Evolutionary conservation across 2,329 filamentous ascomycete genomes (phyloP), one percentile per base, ranked within the genome.

Genomic region (Neonectria magnoliae): DNA sequence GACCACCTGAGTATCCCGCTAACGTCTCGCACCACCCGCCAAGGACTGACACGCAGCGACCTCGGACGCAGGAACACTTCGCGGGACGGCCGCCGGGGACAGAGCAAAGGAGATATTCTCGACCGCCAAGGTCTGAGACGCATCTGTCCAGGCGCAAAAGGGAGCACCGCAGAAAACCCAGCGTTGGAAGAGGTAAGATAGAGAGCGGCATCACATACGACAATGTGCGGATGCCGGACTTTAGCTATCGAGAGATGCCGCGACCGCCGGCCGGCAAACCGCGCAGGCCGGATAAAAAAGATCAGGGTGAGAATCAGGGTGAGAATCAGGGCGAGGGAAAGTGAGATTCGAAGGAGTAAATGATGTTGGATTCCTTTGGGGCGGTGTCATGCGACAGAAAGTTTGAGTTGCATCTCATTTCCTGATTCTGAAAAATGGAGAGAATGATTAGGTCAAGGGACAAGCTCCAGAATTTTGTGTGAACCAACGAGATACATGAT

Each of bases 141-240:
- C 58, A 50, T 4, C 31, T 25, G n/a, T 14, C 9, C 18, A 41
- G 20, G 7, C 25, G 22, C 22, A 55, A 25, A 2, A 13, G 29
- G 38, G 33, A 16, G 6, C 33, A 14, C 13, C 13, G 16, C 29
- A 20, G 10, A 7, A 48, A 41, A 27, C 18, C n/a, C 16, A 48
- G 38, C 2, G 11, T 14, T 18, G 4, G 38, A 5, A 57, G 42
- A 27, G 20, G 20, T 5, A 25, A 20, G 14, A 20, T 2, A 3
- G 48, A 58, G 14, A 42, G 48, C 14, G 48, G 47, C 20, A 52
- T 41, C 7, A 31, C 22, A 5, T 54, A 38, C 9, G 31, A 33
- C 11, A 54, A 53, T 38, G 29, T 59, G 31, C 22, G 50, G 31
- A 31, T 63, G 60, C 54, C 60, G 5, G 41, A 63, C 31, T 59